Base-by-base conservation (phyloP, 2,329 filamentous ascomycete species). In the Claviceps purpurea region DNA sequence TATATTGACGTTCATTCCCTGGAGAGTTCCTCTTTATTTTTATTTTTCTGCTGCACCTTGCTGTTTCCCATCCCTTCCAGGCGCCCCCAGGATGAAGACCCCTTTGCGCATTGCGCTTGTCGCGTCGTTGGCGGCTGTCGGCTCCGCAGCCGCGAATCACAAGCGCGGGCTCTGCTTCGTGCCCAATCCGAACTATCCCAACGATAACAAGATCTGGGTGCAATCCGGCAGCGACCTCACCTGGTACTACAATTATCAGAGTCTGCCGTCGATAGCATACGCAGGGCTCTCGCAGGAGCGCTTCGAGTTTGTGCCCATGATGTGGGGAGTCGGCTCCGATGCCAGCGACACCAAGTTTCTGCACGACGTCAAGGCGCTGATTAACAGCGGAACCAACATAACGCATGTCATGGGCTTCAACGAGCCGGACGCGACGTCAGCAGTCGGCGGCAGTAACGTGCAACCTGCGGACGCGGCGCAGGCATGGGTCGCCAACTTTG, bases 181-280 rank as follows among this genome's bases (percentile, higher is more conserved):
- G 18, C 75, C 79, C 6, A 77, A 80, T 54, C 56, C 68, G 5
- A 63, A 76, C 1, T 69, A 74, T 52, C 73, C 79, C 0, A 54
- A 70, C 16, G 87, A 91, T 67, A 79, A 88, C 68, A 64, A 73
- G 47, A 72, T 85, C 59, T 90, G 85, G 84, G 69, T 73, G 11
- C 64, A 71, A 44, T 50, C 70, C 5, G 73, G 71, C 40, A 78
- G 76, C 18, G 77, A 81, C 43, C 68, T 91, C 52, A 84, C 81
- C 3, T 93, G 87, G 87, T 93, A 93, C 73, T 93, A 91, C 75
- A 91, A 90, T 71, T 93, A 90, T 66, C 67, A 69, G 26, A 61
- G 72, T 20, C 62, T 65, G 3, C 85, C 86, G 1, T 78, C 81
- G 0, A 56, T 73, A 0, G 69, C 69, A 43, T 83, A 75, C 62